Evolutionary conservation across 345 rosid genomes (phyloP), one percentile per base, ranked within the genome.

Genomic region (Crucihimalaya himalaica): DNA sequence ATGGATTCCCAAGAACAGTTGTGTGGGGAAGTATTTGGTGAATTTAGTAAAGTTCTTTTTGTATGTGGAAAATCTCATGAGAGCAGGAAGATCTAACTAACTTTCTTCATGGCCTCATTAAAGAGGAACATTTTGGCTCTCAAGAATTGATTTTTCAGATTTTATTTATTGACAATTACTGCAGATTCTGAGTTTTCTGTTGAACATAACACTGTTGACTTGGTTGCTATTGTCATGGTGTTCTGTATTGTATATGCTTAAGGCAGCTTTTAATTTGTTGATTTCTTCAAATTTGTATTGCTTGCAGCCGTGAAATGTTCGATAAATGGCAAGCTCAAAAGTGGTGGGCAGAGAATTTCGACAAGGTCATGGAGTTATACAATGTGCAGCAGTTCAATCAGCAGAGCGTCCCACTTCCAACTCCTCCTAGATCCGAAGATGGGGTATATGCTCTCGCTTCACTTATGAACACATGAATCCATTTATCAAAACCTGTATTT

Each of bases 281-380:
- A 16, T 54, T 60, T 62, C 46, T 52, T 14, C 1, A 21, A 39
- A 67, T 7, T 60, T 60, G 54, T 20, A 23, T 32, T 80, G 81
- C 77, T 58, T 73, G 70, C 83, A 95, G 99, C 70, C 97, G 97
- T 19, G 99, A 92, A 75, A 84, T 91, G 91, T 92, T 95, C 68
- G 84, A 92, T 82, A 95, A 95, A 80, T 85, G 87, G 86, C 96
- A 95, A 90, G 97, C 99, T 77, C 97, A 95, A 81, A 88, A 85
- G 57, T 95, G 99, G 99, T 95, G 99, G 99, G 83, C 83, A 3
- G 96, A 95, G 78, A 95, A 90, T 78, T 88, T 81, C 15, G 97
- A 95, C 34, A 95, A 88, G 80, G 90, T 95, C 71, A 83, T 90
- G 97, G 99, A 95, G 65, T 80, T 95, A 45, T 95, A 95, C 81